A percentile compares a stretch with the other conserved stretches of the same genome.
phyloP scores from a whole-genome alignment of 495 filamentous ascomycete species.

The Pseudotulostoma volvatum region DNA sequence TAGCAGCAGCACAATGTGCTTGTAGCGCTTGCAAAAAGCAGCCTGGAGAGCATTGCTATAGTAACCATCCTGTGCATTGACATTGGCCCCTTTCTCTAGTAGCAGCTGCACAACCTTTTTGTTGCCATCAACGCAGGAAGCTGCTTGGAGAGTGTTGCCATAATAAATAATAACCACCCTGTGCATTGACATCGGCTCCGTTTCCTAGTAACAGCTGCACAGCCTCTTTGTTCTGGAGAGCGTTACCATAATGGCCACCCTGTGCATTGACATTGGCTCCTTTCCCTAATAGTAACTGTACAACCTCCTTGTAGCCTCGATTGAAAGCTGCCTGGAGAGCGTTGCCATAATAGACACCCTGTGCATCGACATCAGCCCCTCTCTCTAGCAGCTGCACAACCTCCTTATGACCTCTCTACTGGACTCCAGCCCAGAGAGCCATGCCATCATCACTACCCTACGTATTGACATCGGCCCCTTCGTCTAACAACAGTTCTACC shows the following conservation, averaged over 20 bases:
- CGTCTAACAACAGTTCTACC: background rate
- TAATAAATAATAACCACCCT: constrained; percentile 1
- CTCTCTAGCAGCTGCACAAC: constrained; percentile 4
- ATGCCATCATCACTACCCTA: background rate
- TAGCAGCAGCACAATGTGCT: constrained; percentile 3
- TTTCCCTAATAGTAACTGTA: constrained; percentile 11
- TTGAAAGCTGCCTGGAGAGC: constrained; percentile 10
- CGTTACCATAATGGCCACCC: constrained; percentile 6
- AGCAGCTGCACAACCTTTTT: background rate
- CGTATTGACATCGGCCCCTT: constrained; percentile 1
- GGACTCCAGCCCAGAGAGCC: constrained; percentile 2
- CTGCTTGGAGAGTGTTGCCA: constrained; percentile 3
- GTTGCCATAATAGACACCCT: constrained; percentile 28
- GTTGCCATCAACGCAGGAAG: constrained; percentile 1
- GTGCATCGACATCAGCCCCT: constrained; percentile 25
- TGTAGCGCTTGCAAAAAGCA: background rate
- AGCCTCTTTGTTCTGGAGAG: constrained; percentile 9
- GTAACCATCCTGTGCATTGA: background rate
- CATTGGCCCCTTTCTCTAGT: background rate
- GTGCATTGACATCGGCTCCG: constrained; percentile 4
- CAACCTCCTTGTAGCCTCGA: constrained; percentile 4
- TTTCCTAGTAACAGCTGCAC: constrained; percentile 13
- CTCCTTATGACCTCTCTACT: constrained; percentile 1
- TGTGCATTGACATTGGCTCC: constrained; percentile 14
- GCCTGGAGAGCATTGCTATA: background rate